Evolutionary conservation across 805 yeast species (phyloP).

Genomic region (Alloascoidea hylecoeti): DNA sequence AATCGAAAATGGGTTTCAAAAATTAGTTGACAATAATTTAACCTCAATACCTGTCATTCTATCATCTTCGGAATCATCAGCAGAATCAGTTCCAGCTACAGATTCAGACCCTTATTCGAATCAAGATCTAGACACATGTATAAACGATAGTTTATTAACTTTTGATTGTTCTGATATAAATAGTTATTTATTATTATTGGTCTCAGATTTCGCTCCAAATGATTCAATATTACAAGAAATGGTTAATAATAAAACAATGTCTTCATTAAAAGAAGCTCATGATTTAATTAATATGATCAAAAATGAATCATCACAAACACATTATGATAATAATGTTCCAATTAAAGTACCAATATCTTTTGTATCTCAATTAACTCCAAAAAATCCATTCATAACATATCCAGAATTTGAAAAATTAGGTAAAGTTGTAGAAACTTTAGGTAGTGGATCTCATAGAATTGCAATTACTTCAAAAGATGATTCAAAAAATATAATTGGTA

Average conservation of each 20-base stretch:
- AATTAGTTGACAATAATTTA: slow-evolving; percentile 52
- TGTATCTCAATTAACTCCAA: slow-evolving; percentile 72
- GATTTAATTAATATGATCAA: slow-evolving; percentile 26
- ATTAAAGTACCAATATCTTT: slow-evolving; percentile 90
- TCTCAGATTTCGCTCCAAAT: slow-evolving; percentile 43
- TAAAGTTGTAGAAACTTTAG: slow-evolving; percentile 73
- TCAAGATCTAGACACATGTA: too few species aligned
- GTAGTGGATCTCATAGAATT: slow-evolving; percentile 91
- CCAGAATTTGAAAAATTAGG: slow-evolving; percentile 46
- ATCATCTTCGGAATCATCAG: too few species aligned
- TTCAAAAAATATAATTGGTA: slow-evolving; percentile 54
- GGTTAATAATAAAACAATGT: slow-evolving; percentile 2
- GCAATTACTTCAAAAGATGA: slow-evolving; percentile 51
- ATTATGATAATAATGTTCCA: too few species aligned
- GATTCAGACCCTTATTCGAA: too few species aligned
- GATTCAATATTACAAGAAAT: neutral
- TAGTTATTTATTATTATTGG: slow-evolving; percentile 69
- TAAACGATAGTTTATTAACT: too few species aligned
- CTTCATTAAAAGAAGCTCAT: slow-evolving; percentile 15
- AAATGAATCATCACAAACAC: slow-evolving; percentile 74
- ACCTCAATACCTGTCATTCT: slow-evolving; percentile 74
- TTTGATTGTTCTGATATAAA: slow-evolving; percentile 90
- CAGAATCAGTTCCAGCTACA: too few species aligned
- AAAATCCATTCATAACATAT: slow-evolving; percentile 77
- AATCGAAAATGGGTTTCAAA: slow-evolving; percentile 50